Percentiles rank a stretch among this genome's conserved stretches.
These are phyloP conservation scores for Boletales sp. DNA, from an alignment of 768 basidiomycete genomes.

Conservation along the genomic window DNA sequence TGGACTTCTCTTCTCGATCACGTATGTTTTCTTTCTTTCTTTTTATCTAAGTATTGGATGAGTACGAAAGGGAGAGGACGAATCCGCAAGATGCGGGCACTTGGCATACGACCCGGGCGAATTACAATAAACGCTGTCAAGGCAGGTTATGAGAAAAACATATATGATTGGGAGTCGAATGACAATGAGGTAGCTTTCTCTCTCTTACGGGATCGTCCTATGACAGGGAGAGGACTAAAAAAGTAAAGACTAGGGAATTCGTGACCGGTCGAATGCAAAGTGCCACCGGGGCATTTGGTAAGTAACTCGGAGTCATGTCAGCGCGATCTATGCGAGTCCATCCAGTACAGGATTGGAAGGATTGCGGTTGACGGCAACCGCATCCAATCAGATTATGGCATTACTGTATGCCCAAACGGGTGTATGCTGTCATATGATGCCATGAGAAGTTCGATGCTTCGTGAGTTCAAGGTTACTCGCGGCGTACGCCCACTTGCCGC, in stretches of 20 bases:
- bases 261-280: neutral
- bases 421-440: neutral
- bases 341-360: neutral
- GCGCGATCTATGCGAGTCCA: slow-evolving; percentile 12
- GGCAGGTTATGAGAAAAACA: no score
- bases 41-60: neutral
- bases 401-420: neutral
- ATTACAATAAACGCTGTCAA: no score
- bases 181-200: no score
- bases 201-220: no score
- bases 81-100: no score
- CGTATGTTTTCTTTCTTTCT: neutral
- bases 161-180: no score
- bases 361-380: slow-evolving; percentile 12
- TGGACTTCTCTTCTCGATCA: slow-evolving; percentile 8
- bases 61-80: no score
- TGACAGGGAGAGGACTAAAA: no score
- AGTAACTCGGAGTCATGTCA: no score
- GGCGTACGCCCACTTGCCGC: slow-evolving; percentile 14
- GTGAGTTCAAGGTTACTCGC: slow-evolving; percentile 12
- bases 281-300: neutral
- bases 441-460: slow-evolving; percentile 10
- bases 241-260: no score
- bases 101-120: no score
- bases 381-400: slow-evolving; percentile 13